A percentile compares a stretch with the other conserved stretches of the same genome.
Conservation (phyloP, 2,329 filamentous ascomycete species). For the Xylaria sp. region DNA sequence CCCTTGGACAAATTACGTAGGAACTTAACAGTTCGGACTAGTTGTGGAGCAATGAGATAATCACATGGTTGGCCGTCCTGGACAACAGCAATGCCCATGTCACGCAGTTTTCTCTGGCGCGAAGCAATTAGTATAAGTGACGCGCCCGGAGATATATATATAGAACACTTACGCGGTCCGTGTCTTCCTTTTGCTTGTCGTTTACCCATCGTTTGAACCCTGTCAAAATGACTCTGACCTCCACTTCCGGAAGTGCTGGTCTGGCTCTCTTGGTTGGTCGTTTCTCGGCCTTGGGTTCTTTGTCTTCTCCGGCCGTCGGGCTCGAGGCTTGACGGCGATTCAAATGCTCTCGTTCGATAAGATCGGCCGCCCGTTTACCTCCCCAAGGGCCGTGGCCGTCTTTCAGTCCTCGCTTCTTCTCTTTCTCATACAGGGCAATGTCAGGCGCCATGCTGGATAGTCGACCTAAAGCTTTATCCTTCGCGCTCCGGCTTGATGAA, state of each 20-base stretch:
- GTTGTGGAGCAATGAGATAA: conserved; percentile 83
- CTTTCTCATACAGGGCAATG: conserved; percentile 89
- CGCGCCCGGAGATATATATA: neutral
- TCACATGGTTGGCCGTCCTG: conserved; percentile 78
- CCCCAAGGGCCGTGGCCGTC: conserved; percentile 60
- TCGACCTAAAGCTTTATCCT: conserved; percentile 78
- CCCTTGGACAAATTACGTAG: conserved; percentile 84
- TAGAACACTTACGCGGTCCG: conserved; percentile 71
- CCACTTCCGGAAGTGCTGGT: conserved; percentile 66
- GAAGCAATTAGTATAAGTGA: conserved; percentile 25
- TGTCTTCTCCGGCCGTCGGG: conserved; percentile 38
- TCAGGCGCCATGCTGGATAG: conserved; percentile 81
- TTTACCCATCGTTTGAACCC: conserved; percentile 83
- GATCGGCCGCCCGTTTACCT: conserved; percentile 65
- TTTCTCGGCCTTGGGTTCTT: conserved; percentile 52
- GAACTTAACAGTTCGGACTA: conserved; percentile 93
- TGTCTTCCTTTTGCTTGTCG: conserved; percentile 74
- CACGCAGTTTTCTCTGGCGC: conserved; percentile 75
- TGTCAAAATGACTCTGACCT: conserved; percentile 80
- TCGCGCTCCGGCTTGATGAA: conserved; percentile 83
- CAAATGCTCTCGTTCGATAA: conserved; percentile 57
- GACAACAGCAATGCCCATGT: conserved; percentile 81
- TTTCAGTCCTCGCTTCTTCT: conserved; percentile 75
- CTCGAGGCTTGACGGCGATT: conserved; percentile 47
- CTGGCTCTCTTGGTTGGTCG: conserved; percentile 67